Conservation (phyloP, 2,329 filamentous ascomycete species). For the Amylocarpus encephaloides region DNA sequence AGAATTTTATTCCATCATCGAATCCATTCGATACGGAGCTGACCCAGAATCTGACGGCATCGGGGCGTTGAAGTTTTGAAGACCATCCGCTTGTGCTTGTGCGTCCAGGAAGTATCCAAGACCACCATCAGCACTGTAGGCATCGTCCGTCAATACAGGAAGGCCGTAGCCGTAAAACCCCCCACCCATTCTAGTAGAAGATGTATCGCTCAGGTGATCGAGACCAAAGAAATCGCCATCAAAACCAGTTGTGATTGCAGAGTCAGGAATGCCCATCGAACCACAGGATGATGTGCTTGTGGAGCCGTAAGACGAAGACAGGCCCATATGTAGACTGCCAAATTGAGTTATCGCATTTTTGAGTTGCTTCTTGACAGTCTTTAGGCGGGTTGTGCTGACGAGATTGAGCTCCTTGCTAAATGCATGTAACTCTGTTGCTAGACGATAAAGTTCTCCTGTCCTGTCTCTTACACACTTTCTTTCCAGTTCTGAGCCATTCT, state of each 20-base stretch:
- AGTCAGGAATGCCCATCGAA: neutral
- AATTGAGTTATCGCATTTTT: conserved; percentile 4
- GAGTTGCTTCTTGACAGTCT: conserved; percentile 2
- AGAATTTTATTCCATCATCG: neutral
- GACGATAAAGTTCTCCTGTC: neutral
- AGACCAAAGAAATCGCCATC: conserved; percentile 3
- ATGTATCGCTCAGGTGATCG: neutral
- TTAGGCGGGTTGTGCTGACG: conserved; percentile 1
- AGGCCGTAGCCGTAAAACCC: conserved; percentile 1
- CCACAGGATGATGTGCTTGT: neutral
- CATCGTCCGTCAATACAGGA: conserved; percentile 1
- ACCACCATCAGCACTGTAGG: neutral
- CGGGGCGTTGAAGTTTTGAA: neutral
- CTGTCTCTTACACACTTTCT: conserved; percentile 1
- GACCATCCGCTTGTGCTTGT: neutral
- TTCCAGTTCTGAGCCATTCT: conserved; percentile 2
- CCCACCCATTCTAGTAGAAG: neutral
- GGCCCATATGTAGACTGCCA: neutral
- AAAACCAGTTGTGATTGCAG: neutral
- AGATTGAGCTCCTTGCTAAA: conserved; percentile 4
- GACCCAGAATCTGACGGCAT: neutral
- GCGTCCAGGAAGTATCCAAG: neutral
- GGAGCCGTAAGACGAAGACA: neutral
- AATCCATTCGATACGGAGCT: neutral
- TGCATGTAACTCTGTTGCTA: conserved; percentile 1